Evolutionary conservation across 164 flowering plant species (phyloP).

Genomic region (Malania oleifera): DNA sequence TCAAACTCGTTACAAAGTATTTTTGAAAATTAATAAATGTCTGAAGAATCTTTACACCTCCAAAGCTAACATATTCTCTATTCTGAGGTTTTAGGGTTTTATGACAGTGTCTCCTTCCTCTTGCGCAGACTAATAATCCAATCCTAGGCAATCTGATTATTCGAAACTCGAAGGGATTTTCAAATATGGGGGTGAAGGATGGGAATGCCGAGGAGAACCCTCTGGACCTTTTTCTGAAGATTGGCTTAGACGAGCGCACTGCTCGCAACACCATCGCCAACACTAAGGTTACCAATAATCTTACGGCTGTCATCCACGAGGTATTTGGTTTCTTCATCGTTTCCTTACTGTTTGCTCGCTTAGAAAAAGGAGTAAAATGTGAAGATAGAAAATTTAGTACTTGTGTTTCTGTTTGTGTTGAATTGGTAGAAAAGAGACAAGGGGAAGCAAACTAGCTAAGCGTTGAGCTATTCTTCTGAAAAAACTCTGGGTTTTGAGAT

Average conservation of each 20-base stretch:
- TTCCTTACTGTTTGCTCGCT: not conserved
- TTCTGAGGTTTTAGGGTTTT: no score
- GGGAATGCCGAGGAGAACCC: conserved; percentile 23
- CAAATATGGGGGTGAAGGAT: conserved; percentile 36
- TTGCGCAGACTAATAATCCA: no score
- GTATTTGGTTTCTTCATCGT: conserved; percentile 16
- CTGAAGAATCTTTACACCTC: no score
- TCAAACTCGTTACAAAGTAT: no score
- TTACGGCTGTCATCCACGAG: conserved; percentile 74
- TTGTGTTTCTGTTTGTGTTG: not conserved
- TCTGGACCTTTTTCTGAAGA: conserved; percentile 57
- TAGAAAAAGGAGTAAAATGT: not conserved
- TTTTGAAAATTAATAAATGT: no score
- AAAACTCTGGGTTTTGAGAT: no score
- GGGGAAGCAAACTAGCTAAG: no score
- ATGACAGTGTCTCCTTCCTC: no score
- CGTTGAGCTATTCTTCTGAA: no score
- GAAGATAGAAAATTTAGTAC: not conserved
- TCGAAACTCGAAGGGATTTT: no score
- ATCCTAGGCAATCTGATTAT: no score
- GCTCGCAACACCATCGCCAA: conserved; percentile 79
- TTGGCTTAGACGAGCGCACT: conserved; percentile 71
- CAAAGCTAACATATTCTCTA: no score
- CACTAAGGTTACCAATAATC: conserved; percentile 70
- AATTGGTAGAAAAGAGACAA: not conserved